Evolutionary conservation across 2,329 filamentous ascomycete genomes (phyloP).

Genomic region (Neonectria hederae): DNA sequence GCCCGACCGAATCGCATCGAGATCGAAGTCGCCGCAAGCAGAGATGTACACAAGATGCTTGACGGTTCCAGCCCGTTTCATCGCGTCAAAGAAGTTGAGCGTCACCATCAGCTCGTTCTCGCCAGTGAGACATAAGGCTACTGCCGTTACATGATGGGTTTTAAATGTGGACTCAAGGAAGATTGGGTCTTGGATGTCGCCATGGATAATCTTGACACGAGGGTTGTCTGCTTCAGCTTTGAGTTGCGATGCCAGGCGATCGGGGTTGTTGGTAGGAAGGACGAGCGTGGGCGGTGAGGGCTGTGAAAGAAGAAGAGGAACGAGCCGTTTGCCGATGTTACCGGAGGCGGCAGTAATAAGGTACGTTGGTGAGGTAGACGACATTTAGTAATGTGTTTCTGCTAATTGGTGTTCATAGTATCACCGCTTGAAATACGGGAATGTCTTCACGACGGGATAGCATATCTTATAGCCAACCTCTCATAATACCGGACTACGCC

Average conservation of each 20-base stretch:
- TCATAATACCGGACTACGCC: neutral
- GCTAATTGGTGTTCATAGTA: neutral
- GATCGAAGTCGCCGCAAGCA: conserved; percentile 14
- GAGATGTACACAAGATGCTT: conserved; percentile 28
- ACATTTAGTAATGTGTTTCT: neutral
- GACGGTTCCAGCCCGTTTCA: conserved; percentile 10
- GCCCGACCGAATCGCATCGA: conserved; percentile 19
- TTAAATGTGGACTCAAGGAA: conserved; percentile 15
- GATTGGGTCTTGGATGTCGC: conserved; percentile 21
- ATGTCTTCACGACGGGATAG: neutral
- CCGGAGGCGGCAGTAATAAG: conserved; percentile 28
- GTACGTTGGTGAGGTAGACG: conserved; percentile 14
- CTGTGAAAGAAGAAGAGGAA: conserved; percentile 27
- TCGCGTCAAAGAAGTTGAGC: conserved; percentile 25
- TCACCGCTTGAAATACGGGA: neutral
- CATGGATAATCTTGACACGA: conserved; percentile 18
- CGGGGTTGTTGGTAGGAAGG: conserved; percentile 18
- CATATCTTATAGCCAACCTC: neutral
- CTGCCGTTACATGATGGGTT: conserved; percentile 11
- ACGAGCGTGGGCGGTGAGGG: conserved; percentile 12
- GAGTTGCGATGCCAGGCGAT: conserved; percentile 15
- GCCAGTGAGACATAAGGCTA: conserved; percentile 22
- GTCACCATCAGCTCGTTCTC: conserved; percentile 30
- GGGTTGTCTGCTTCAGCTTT: neutral
- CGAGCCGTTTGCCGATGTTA: conserved; percentile 21